A percentile compares a stretch with the other conserved stretches of the same genome.
Evolutionary conservation across 805 yeast genomes (phyloP).

Genomic region (Lipomyces lipofer): DNA sequence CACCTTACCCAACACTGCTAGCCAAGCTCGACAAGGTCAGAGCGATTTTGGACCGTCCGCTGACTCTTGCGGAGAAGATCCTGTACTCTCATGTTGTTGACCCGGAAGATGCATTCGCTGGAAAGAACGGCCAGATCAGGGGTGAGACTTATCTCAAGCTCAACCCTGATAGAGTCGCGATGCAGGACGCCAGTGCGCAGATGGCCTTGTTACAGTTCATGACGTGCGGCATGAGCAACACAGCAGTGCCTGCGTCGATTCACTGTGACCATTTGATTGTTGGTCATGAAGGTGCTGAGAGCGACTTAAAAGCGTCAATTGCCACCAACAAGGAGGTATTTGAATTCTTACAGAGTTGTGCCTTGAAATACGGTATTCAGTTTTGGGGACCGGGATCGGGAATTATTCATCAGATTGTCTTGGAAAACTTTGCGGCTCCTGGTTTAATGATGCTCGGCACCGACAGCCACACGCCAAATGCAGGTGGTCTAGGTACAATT

Average conservation of each 20-base stretch:
- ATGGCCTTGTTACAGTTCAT: slow-evolving; percentile 96
- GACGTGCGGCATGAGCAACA: slow-evolving; percentile 90
- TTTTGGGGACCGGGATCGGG: slow-evolving; percentile 99
- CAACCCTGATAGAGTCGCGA: slow-evolving; percentile 97
- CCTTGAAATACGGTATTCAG: slow-evolving; percentile 94
- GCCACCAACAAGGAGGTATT: slow-evolving; percentile 90
- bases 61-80: slow-evolving; percentile 93
- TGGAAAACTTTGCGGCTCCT: slow-evolving; percentile 96
- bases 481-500: slow-evolving; percentile 97
- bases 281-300: slow-evolving; percentile 87
- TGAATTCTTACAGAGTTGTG: slow-evolving; percentile 85
- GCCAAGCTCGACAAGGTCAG: slow-evolving; percentile 64
- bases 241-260: slow-evolving; percentile 92
- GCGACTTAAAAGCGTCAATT: slow-evolving; percentile 83
- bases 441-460: slow-evolving; percentile 96
- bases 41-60: slow-evolving; percentile 67
- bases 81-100: slow-evolving; percentile 92
- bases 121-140: slow-evolving; percentile 44
- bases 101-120: slow-evolving; percentile 62
- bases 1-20: slow-evolving; percentile 55
- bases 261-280: slow-evolving; percentile 98
- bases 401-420: slow-evolving; percentile 93
- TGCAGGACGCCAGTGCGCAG: slow-evolving; percentile 99
- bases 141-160: slow-evolving; percentile 90
- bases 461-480: slow-evolving; percentile 97